Evolutionary conservation across 139 green algal genomes (phyloP).

Genomic region (Coelastrella sp.): DNA sequence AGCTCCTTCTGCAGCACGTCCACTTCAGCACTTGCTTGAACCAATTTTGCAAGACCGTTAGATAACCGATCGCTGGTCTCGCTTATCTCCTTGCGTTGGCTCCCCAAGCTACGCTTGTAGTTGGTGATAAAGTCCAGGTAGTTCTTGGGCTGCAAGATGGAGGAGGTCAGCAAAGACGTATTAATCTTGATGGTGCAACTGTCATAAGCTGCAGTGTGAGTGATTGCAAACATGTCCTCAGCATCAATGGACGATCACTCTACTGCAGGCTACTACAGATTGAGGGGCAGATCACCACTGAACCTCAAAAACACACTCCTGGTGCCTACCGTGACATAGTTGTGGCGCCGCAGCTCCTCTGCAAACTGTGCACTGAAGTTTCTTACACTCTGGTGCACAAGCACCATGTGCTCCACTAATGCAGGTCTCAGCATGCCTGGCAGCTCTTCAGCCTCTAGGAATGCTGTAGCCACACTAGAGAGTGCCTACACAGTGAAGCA

Average conservation of each 20-base stretch:
- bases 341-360: slow-evolving; percentile 82
- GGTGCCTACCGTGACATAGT: slow-evolving; percentile 83
- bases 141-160: slow-evolving; percentile 82
- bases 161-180: too few relatives aligned
- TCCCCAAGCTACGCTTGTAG: slow-evolving; percentile 77
- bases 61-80: slow-evolving; percentile 43
- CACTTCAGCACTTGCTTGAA: slow-evolving; percentile 86
- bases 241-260: not conserved
- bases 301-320: too few relatives aligned
- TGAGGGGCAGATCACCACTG: not conserved
- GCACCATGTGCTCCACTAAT: slow-evolving; percentile 91
- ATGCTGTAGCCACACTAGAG: slow-evolving; percentile 78
- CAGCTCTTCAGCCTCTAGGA: slow-evolving; percentile 76
- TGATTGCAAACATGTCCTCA: not conserved
- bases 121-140: slow-evolving; percentile 94
- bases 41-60: slow-evolving; percentile 83
- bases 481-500: slow-evolving; percentile 65
- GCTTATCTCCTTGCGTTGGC: slow-evolving; percentile 49
- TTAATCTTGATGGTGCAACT: not conserved
- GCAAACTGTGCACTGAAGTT: slow-evolving; percentile 71
- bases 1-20: slow-evolving; percentile 88
- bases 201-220: not conserved
- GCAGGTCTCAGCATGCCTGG: slow-evolving; percentile 56
- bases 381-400: slow-evolving; percentile 85
- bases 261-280: not conserved